phyloP scores from a whole-genome alignment of 2,329 filamentous ascomycete genomes.

The Talaromyces sp. region DNA sequence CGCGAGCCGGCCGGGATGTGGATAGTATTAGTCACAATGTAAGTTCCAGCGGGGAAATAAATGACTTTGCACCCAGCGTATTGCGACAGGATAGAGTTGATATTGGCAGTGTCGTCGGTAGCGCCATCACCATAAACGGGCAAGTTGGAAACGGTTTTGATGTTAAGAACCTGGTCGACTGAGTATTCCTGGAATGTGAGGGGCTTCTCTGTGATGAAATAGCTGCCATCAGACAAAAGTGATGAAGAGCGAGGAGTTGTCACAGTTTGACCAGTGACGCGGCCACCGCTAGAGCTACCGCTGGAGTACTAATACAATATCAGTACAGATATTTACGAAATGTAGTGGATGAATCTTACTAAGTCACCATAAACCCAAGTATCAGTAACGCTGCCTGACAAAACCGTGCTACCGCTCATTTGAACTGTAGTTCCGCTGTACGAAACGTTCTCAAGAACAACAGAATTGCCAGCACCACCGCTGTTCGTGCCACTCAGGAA shows the following conservation, averaged over 20 bases:
- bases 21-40: constrained; percentile 47
- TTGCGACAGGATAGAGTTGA: constrained; percentile 33
- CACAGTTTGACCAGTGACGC: constrained; percentile 31
- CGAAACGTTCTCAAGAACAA: constrained; percentile 27
- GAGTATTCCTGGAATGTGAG: constrained; percentile 47
- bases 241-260: constrained; percentile 29
- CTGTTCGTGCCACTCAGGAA: constrained; percentile 29
- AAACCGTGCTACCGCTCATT: constrained; percentile 24
- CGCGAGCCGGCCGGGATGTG: constrained; percentile 48
- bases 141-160: constrained; percentile 43
- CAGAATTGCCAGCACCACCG: constrained; percentile 30
- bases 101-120: constrained; percentile 38
- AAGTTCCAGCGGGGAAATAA: constrained; percentile 33
- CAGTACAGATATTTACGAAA: neutral
- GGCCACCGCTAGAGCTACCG: constrained; percentile 23
- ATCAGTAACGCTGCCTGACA: constrained; percentile 25
- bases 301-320: constrained; percentile 14
- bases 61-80: constrained; percentile 33
- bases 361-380: constrained; percentile 37
- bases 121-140: constrained; percentile 44
- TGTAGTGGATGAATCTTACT: constrained; percentile 11
- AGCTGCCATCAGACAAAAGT: constrained; percentile 37
- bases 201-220: constrained; percentile 37
- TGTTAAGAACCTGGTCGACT: constrained; percentile 43
- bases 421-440: constrained; percentile 29